Evolutionary conservation across 257 asterid genomes (phyloP).

Genomic region (Solanum pennellii): DNA sequence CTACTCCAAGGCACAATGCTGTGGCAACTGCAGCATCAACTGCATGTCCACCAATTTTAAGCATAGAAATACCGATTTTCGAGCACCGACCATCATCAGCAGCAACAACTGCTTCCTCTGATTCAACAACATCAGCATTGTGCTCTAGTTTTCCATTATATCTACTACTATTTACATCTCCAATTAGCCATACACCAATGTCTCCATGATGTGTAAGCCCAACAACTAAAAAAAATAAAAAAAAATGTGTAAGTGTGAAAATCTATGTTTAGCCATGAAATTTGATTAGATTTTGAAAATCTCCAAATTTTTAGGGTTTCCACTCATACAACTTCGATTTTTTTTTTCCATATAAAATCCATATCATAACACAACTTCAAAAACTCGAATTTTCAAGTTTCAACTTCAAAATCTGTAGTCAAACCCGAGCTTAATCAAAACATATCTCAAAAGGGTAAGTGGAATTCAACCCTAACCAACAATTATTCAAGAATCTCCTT

Average conservation of each 20-base stretch:
- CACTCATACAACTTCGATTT: neutral
- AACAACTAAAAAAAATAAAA: neutral
- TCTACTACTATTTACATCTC: neutral
- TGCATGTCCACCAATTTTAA: constrained; percentile 69
- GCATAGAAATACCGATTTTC: constrained; percentile 47
- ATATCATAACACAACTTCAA: neutral
- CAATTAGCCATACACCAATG: neutral
- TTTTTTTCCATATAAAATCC: neutral
- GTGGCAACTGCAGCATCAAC: constrained; percentile 88
- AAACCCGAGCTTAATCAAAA: neutral
- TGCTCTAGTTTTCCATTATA: neutral
- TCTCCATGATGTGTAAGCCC: neutral
- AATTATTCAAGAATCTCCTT: neutral
- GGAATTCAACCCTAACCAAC: neutral
- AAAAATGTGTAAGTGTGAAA: neutral
- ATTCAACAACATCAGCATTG: constrained; percentile 32
- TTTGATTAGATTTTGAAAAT: no score
- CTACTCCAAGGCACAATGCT: constrained; percentile 76
- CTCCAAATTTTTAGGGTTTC: neutral
- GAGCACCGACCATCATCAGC: constrained; percentile 90
- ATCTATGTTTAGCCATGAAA: neutral
- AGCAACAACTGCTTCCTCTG: constrained; percentile 59
- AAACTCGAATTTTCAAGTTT: neutral
- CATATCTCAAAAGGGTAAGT: neutral
- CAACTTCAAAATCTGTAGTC: neutral